Evolutionary conservation across 495 filamentous ascomycete genomes (phyloP), one percentile per base, ranked within the genome.

Genomic region (Talaromyces nanjingensis): DNA sequence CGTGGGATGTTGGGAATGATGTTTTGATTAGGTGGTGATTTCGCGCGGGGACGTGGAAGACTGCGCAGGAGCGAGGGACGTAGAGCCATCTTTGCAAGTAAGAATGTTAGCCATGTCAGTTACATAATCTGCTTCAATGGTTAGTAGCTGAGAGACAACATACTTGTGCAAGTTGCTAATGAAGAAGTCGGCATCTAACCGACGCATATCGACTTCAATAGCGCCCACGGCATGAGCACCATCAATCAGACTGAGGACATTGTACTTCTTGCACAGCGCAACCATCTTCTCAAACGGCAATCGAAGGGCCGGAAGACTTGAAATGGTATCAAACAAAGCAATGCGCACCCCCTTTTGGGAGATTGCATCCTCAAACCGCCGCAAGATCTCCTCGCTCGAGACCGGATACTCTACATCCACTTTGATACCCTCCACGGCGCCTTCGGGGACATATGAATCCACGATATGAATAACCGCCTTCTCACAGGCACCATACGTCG

Each of bases 141-240:
- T 25, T 22, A 63, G 9, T 22, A 63, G 9, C 18, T 56, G 18
- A 31, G 22, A 49, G 42, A 53, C 6, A 52, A 64, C 73, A 59
- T 66, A 79, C 76, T 96, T 96, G 72, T 96, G 90, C 60, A 83
- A 82, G 66, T 93, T 94, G 33, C 75, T 83, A 5, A 91, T 80
- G 65, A 94, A 84, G 73, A 96, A 96, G 64, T 96, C 91, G 0
- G 89, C 84, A 47, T 87, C 79, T 2, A 89, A 71, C 7, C 67
- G 70, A 0, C 65, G 64, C 1, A 96, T 73, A 56, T 89, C 77
- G 7, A 96, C 73, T 0, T 77, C 76, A 24, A 93, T 80, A 63
- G 91, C 87, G 1, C 91, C 91, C 54, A 93, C 75, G 9, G 88
- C 87, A 71, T 93, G 90, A 3, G 90, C 90, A 11, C 77, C 90